Conservation (phyloP, 495 filamentous ascomycete species). For the Baudoinia panamericana region DNA sequence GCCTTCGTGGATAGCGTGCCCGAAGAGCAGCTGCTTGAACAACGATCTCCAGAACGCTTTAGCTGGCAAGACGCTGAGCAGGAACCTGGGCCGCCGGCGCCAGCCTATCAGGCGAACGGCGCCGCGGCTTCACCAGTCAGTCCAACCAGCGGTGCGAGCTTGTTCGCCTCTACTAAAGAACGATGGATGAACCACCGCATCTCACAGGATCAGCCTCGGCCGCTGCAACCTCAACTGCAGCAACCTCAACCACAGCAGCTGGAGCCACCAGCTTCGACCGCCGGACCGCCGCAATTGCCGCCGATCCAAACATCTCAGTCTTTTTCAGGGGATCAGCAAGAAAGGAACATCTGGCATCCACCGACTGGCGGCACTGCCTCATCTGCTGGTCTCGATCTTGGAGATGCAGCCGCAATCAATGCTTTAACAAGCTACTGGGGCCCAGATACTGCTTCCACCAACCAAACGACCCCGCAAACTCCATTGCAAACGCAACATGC, state of each 20-base stretch:
- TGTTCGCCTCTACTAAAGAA: slow-evolving; percentile 10
- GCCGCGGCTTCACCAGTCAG: too few species aligned
- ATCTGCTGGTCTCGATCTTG: slow-evolving; percentile 10
- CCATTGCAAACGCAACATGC: background rate
- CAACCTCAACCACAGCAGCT: background rate
- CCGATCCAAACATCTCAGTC: slow-evolving; percentile 10
- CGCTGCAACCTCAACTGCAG: background rate
- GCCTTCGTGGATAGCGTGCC: too few species aligned
- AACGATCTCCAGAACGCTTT: too few species aligned
- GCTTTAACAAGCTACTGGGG: slow-evolving; percentile 11
- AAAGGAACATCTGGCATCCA: background rate
- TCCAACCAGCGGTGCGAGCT: slow-evolving; percentile 6
- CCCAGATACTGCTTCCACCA: slow-evolving; percentile 3
- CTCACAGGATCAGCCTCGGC: slow-evolving; percentile 1
- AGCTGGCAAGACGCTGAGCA: too few species aligned
- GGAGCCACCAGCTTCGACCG: background rate
- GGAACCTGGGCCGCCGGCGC: background rate
- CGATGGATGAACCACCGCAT: slow-evolving; percentile 4
- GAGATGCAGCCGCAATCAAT: slow-evolving; percentile 8
- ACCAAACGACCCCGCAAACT: background rate
- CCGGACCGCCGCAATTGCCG: slow-evolving; percentile 7
- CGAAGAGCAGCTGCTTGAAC: too few species aligned
- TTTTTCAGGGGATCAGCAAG: background rate
- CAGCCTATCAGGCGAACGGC: background rate
- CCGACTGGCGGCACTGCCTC: slow-evolving; percentile 5